Evolutionary conservation across 179 eudicot genomes (phyloP).

Genomic region (Dionaea muscipula): DNA sequence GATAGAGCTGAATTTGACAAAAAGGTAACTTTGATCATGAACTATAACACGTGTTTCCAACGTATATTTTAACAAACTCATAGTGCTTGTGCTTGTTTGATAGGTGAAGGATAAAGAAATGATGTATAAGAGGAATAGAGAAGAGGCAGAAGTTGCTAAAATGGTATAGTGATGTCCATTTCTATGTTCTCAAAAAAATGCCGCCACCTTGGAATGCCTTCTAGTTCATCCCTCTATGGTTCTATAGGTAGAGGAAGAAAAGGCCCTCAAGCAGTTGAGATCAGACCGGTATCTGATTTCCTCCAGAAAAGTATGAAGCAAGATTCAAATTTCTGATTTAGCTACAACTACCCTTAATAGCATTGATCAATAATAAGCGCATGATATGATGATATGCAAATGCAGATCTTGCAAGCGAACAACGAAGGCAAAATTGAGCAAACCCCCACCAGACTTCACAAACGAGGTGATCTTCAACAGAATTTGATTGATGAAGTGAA

Average conservation of each 20-base stretch:
- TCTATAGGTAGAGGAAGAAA: slow-evolving; percentile 77
- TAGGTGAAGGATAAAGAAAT: slow-evolving; percentile 71
- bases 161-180: slow-evolving; percentile 23
- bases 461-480: too few species aligned
- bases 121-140: slow-evolving; percentile 73
- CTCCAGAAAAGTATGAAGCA: slow-evolving; percentile 74
- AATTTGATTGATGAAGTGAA: too few species aligned
- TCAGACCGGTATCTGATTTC: slow-evolving; percentile 76
- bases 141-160: slow-evolving; percentile 68
- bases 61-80: neutral
- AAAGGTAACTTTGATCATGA: slow-evolving; percentile 25
- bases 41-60: neutral
- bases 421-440: too few species aligned
- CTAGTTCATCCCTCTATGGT: neutral
- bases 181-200: neutral
- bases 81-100: neutral
- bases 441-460: too few species aligned
- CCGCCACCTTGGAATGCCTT: neutral
- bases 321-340: too few species aligned
- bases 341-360: too few species aligned
- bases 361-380: too few species aligned
- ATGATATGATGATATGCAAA: too few species aligned
- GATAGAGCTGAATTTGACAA: slow-evolving; percentile 81
- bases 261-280: slow-evolving; percentile 76
- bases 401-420: too few species aligned